A percentile compares a stretch with the other conserved stretches of the same genome.
These are phyloP conservation scores for Graphilbum sp. DNA, from an alignment of 2,329 filamentous ascomycete species.

Conservation along the genomic window DNA sequence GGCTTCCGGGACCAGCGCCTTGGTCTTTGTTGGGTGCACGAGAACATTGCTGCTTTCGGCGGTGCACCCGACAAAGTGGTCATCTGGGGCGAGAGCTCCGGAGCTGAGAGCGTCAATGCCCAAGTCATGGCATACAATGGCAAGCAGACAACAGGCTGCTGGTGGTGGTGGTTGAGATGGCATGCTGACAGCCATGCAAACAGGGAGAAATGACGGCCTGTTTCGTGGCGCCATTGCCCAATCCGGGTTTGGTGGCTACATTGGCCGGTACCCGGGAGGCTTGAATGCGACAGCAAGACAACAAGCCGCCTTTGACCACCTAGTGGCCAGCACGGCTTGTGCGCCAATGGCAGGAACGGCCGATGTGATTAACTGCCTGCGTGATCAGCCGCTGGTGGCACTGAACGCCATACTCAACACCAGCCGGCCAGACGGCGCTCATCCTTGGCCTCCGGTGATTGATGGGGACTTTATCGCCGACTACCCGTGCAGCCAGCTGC, in stretches of 20 bases:
- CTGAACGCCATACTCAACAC: slow-evolving; percentile 10
- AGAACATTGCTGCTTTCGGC: slow-evolving; percentile 32
- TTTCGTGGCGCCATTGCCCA: slow-evolving; percentile 33
- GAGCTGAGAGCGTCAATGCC: slow-evolving; percentile 29
- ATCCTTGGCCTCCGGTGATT: not conserved
- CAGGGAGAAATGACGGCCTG: slow-evolving; percentile 26
- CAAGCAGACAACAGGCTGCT: too few relatives aligned
- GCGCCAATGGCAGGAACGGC: not conserved
- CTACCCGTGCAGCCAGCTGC: slow-evolving; percentile 33
- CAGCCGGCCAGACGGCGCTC: not conserved
- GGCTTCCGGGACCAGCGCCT: slow-evolving; percentile 33
- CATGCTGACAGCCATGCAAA: too few relatives aligned
- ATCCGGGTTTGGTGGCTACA: slow-evolving; percentile 6
- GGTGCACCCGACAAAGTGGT: slow-evolving; percentile 29
- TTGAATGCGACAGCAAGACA: slow-evolving; percentile 15
- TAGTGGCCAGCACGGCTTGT: slow-evolving; percentile 4
- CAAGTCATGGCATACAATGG: slow-evolving; percentile 37
- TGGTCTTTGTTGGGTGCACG: slow-evolving; percentile 31
- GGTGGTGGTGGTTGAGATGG: too few relatives aligned
- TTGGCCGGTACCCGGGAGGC: slow-evolving; percentile 15
- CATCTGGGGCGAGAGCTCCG: slow-evolving; percentile 37
- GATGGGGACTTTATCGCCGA: slow-evolving; percentile 23
- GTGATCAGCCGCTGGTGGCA: slow-evolving; percentile 15
- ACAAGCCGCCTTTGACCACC: slow-evolving; percentile 9
- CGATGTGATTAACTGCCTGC: slow-evolving; percentile 13